A percentile compares a stretch with the other conserved stretches of the same genome.
phyloP scores from a whole-genome alignment of 2,329 filamentous ascomycete species.

The Ophiostoma montium region DNA sequence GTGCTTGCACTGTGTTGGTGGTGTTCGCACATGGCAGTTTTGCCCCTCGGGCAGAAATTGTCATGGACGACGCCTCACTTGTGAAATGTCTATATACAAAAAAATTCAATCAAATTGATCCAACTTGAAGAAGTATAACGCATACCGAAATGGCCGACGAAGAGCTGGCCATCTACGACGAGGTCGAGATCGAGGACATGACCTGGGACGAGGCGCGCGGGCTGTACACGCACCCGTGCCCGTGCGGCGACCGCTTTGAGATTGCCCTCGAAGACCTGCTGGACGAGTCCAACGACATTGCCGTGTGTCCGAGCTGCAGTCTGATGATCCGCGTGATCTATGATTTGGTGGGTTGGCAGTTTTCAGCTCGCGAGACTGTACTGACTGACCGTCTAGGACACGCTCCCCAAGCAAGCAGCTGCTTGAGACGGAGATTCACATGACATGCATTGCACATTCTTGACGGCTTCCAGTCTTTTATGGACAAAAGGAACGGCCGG shows the following conservation, averaged over 20 bases:
- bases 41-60: slow-evolving; percentile 1
- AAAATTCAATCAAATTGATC: neutral
- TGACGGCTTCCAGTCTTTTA: too few relatives aligned
- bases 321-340: slow-evolving; percentile 94
- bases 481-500: too few relatives aligned
- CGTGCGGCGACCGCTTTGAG: slow-evolving; percentile 93
- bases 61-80: too few relatives aligned
- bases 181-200: slow-evolving; percentile 99
- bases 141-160: slow-evolving; percentile 47
- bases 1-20: neutral
- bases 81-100: neutral
- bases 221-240: slow-evolving; percentile 92
- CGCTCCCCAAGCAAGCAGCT: neutral
- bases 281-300: slow-evolving; percentile 75
- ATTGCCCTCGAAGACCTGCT: slow-evolving; percentile 72
- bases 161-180: slow-evolving; percentile 70
- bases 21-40: neutral
- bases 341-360: slow-evolving; percentile 29
- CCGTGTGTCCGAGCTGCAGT: slow-evolving; percentile 94
- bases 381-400: neutral
- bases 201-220: slow-evolving; percentile 70
- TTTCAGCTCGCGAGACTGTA: neutral
- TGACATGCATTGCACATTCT: too few relatives aligned
- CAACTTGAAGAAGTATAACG: neutral
- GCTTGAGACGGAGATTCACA: too few relatives aligned